phyloP scores from a whole-genome alignment of 129 eudicot genomes.

The Glebionis coronaria region DNA sequence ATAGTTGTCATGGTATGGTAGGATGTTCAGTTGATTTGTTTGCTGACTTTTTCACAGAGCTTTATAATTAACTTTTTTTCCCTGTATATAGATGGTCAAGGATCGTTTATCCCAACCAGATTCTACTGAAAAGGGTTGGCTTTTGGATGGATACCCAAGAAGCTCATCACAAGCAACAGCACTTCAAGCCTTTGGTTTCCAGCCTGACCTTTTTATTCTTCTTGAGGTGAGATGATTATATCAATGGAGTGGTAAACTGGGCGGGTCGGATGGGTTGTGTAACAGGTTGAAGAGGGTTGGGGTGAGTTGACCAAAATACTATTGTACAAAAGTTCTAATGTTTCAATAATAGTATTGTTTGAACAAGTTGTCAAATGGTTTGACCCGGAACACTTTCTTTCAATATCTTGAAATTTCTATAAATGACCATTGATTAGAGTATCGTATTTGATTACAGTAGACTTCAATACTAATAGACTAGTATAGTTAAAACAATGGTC shows the following conservation, averaged over 20 bases:
- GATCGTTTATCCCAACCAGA: constrained; percentile 74
- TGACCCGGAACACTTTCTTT: no score
- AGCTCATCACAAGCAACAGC: constrained; percentile 91
- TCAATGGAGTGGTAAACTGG: neutral
- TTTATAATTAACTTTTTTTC: neutral
- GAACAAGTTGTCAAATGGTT: no score
- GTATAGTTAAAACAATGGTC: no score
- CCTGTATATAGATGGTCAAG: constrained; percentile 78
- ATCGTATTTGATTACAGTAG: no score
- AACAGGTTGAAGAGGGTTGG: neutral
- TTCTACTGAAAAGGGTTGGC: constrained; percentile 92
- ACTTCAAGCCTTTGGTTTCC: constrained; percentile 67
- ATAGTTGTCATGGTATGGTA: constrained; percentile 78
- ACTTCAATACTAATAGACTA: no score
- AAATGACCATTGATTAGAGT: no score
- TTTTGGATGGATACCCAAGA: constrained; percentile 94
- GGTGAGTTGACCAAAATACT: neutral
- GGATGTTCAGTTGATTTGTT: neutral
- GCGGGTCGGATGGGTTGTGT: neutral
- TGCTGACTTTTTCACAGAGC: constrained; percentile 2
- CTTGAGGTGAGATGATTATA: constrained; percentile 66
- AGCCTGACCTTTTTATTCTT: constrained; percentile 87
- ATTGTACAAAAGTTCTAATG: no score
- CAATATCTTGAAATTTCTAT: no score
- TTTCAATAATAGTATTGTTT: no score